phyloP scores from a whole-genome alignment of 2,329 filamentous ascomycete species.

The Cryphonectria radicalis region DNA sequence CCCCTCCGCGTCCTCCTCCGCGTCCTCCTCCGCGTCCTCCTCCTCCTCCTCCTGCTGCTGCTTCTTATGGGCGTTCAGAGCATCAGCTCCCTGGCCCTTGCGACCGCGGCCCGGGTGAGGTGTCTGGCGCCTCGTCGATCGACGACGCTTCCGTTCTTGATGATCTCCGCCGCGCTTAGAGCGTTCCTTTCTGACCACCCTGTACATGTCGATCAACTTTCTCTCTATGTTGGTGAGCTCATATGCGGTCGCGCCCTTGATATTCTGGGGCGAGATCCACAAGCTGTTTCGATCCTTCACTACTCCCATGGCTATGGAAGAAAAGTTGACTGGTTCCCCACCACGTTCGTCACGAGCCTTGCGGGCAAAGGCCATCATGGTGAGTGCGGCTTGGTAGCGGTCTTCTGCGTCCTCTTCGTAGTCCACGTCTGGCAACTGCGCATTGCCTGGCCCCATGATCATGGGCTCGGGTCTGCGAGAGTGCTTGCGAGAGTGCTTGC shows the following conservation, averaged over 20 bases:
- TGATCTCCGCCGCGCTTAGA: background rate
- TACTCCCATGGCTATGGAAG: background rate
- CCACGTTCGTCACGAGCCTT: background rate
- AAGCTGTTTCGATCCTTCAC: background rate
- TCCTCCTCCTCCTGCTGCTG: background rate
- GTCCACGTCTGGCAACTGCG: background rate
- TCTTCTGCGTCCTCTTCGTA: conserved; percentile 12
- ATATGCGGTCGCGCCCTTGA: conserved; percentile 12
- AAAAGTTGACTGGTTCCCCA: background rate
- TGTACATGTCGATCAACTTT: conserved; percentile 13
- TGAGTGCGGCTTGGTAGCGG: conserved; percentile 15
- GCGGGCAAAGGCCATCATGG: conserved; percentile 12
- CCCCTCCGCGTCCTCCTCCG: background rate
- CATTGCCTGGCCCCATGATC: background rate
- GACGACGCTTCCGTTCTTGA: background rate
- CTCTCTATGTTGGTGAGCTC: conserved; percentile 21
- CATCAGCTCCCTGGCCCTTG: background rate
- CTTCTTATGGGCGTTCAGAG: background rate
- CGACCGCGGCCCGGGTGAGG: background rate
- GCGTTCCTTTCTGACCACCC: conserved; percentile 17
- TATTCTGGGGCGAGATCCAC: background rate
- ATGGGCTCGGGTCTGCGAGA: conserved; percentile 2
- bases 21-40: background rate
- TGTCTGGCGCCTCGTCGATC: background rate
- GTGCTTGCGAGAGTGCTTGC: background rate